Evolutionary conservation across 73 alveolate species (phyloP), one percentile per base, ranked within the genome.

Genomic region (Durusdinium trenchii): DNA sequence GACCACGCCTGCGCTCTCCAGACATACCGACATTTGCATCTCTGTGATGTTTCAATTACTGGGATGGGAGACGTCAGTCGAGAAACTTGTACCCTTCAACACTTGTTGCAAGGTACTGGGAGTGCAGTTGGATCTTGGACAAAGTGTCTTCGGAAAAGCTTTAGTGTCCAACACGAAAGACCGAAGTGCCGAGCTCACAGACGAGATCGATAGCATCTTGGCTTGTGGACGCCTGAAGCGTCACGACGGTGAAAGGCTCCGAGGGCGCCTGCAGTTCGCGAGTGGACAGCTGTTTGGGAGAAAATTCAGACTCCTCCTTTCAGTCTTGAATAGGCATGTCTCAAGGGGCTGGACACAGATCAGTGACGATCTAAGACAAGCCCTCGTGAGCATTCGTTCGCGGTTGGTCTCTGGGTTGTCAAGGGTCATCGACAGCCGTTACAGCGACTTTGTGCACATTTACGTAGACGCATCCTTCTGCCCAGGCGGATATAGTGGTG

Each of bases 71-170:
- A 40, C 43, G 1, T 76, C 86, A 5, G 38, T 6, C 3, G 86
- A 76, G 40, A 76, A 76, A 38, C 60, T 76, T 18, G 3, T 38
- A 6, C 61, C 54, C n/a, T 76, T 42, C n/a, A n/a, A 38, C 86
- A 12, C 86, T 1, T 76, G 86, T 38, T 76, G 86, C 86, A 76
- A 76, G 86, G 86, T 76, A 9, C 57, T 76, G 26, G 54, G 86
- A 1, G 23, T 38, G 40, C 6, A n/a, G 18, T 57, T 76, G 1
- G 60, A 38, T 43, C 60, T 42, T 9, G 38, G 57, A 10, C 38
- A 76, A 7, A 4, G 40, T 7, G 1, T 6, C 60, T 6, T 3
- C n/a, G 86, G 84, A 26, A 6, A 5, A 26, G 84, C 48, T 6
- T 3, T 5, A 30, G 20, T 71, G 47, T 10, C 46, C 57, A 76